A percentile compares a stretch with the other conserved stretches of the same genome.
phyloP scores from a whole-genome alignment of 2,329 filamentous ascomycete species.

The Neonectria ditissima region DNA sequence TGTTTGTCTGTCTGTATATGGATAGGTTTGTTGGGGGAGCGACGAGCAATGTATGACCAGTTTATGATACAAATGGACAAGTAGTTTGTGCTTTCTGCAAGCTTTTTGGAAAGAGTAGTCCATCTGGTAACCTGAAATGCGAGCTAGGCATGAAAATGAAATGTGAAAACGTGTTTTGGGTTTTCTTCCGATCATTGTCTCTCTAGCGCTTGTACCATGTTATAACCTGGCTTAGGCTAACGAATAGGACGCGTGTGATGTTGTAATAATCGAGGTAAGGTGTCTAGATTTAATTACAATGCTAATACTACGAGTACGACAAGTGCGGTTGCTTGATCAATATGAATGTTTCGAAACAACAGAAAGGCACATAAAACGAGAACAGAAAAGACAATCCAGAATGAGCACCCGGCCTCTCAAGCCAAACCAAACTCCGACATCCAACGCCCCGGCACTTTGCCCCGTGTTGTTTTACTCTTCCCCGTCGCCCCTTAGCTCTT shows the following conservation, averaged over 20 bases:
- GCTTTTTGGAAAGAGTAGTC: neutral
- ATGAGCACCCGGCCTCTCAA: constrained; percentile 13
- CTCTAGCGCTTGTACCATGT: too few species aligned
- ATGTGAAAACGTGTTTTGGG: neutral
- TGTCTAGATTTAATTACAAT: constrained; percentile 34
- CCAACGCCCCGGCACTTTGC: constrained; percentile 32
- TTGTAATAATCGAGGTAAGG: neutral
- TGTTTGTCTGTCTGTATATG: neutral
- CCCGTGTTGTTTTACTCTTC: constrained; percentile 9
- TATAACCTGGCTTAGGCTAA: neutral
- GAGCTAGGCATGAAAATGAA: neutral
- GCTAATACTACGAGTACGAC: constrained; percentile 33
- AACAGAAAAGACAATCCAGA: constrained; percentile 22
- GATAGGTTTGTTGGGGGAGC: neutral
- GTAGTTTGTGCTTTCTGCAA: neutral
- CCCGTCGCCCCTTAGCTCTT: constrained; percentile 4
- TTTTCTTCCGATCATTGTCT: neutral
- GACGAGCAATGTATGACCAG: neutral
- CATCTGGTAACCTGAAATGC: neutral
- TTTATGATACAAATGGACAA: neutral
- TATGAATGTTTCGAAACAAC: constrained; percentile 36
- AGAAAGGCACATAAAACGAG: constrained; percentile 12
- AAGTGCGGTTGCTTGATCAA: constrained; percentile 18
- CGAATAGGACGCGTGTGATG: neutral
- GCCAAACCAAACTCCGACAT: constrained; percentile 39